These are phyloP conservation scores for Nevesoporus exiguus DNA, from an alignment of 768 basidiomycete genomes.

Conservation along the genomic window DNA sequence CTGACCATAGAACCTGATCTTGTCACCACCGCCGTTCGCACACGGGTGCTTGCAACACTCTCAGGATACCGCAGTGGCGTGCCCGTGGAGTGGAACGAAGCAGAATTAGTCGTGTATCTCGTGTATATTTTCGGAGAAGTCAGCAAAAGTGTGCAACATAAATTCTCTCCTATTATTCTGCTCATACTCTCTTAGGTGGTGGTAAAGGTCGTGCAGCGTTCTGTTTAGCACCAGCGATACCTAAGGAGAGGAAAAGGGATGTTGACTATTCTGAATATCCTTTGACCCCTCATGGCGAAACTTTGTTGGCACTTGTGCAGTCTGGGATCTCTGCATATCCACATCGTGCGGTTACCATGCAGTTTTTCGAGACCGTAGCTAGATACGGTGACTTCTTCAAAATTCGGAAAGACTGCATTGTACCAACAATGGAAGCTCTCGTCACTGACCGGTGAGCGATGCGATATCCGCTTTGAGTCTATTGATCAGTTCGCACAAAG, in stretches of 20 bases:
- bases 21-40: constrained; percentile 73
- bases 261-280: constrained; percentile 78
- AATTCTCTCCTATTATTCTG: not conserved
- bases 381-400: constrained; percentile 97
- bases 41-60: constrained; percentile 71
- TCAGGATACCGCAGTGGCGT: constrained; percentile 59
- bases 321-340: constrained; percentile 81
- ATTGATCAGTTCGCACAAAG: constrained; percentile 38
- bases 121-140: constrained; percentile 94
- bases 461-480: not conserved
- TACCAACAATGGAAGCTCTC: constrained; percentile 86
- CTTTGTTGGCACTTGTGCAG: constrained; percentile 79
- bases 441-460: constrained; percentile 69
- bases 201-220: constrained; percentile 85
- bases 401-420: constrained; percentile 82
- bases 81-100: constrained; percentile 83
- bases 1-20: constrained; percentile 82
- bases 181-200: constrained; percentile 44
- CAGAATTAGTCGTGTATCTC: constrained; percentile 89
- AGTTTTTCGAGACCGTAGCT: constrained; percentile 90
- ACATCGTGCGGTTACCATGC: constrained; percentile 78
- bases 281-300: constrained; percentile 85
- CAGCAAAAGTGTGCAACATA: constrained; percentile 64
- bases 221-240: constrained; percentile 68
- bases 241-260: constrained; percentile 63